phyloP scores from a whole-genome alignment of 495 filamentous ascomycete species.

The Hapsidospora chrysogenum region DNA sequence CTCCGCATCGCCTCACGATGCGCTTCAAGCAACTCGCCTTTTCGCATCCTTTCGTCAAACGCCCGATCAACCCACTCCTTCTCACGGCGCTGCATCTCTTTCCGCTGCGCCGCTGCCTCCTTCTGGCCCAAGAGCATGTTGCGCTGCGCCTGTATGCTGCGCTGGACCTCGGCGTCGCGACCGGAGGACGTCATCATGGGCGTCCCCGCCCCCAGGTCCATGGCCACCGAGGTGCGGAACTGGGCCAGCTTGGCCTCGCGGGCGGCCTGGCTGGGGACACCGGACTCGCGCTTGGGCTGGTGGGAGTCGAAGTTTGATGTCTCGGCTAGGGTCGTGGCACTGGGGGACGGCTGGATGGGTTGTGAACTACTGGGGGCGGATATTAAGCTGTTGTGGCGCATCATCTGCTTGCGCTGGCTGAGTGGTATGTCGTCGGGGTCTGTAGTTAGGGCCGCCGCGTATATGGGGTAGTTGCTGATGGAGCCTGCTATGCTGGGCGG shows the following conservation, averaged over 20 bases:
- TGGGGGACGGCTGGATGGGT: too few species aligned
- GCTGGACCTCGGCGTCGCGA: slow-evolving; percentile 21
- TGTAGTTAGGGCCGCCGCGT: slow-evolving; percentile 2
- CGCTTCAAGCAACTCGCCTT: slow-evolving; percentile 53
- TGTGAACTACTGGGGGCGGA: too few species aligned
- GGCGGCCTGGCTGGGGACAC: slow-evolving; percentile 19
- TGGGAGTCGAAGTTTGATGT: slow-evolving; percentile 41
- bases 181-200: slow-evolving; percentile 18
- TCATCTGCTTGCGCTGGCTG: slow-evolving; percentile 43
- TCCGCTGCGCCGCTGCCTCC: slow-evolving; percentile 28
- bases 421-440: slow-evolving; percentile 57
- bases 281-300: slow-evolving; percentile 33
- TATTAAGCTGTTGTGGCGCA: slow-evolving; percentile 25
- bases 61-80: slow-evolving; percentile 31
- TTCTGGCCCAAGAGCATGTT: slow-evolving; percentile 22
- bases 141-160: slow-evolving; percentile 27
- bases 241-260: slow-evolving; percentile 49
- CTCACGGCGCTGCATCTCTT: slow-evolving; percentile 22
- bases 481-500: slow-evolving; percentile 15
- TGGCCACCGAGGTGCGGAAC: slow-evolving; percentile 58
- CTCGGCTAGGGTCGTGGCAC: too few species aligned
- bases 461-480: slow-evolving; percentile 13
- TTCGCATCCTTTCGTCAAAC: slow-evolving; percentile 62
- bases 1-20: slow-evolving; percentile 69
- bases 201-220: slow-evolving; percentile 35